Evolutionary conservation across 108 stramenopile species (phyloP), one percentile per base, ranked within the genome.

Genomic region (Tribonema minus): DNA sequence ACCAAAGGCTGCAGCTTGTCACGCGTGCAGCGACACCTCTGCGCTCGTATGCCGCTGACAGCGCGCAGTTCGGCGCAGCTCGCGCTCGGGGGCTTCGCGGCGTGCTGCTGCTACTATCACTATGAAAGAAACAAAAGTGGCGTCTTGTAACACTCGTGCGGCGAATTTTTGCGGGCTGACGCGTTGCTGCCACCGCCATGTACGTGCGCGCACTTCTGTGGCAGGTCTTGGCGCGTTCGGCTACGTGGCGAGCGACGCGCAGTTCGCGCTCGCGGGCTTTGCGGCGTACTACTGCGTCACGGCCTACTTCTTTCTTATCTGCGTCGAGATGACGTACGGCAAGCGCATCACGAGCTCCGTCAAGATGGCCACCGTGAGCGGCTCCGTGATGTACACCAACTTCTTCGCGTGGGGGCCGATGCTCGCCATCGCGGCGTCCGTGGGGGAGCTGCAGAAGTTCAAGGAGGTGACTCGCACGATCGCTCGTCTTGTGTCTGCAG

Each of bases 311-410:
- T 31, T 67, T 15, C 12, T 35, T 6, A 76, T 76, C 36, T 64
- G 62, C 32, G 23, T 68, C 34, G 75, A 76, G 63, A 76, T 76
- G 75, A 76, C 75, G 32, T 67, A 67, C 75, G 75, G 75, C 26
- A 76, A 76, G 66, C 23, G 64, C 28, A 33, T 76, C 63, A 68
- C 39, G n/a, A 64, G 62, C n/a, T 15, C 20, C 3, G 66, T 76
- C 20, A 76, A 65, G 64, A 34, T 76, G 12, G 35, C 28, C 62
- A 64, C 25, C 34, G 35, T 67, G 29, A 35, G 75, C 31, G 66
- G 66, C 20, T 38, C 66, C 15, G 35, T 27, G 5, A 26, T 76
- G 26, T 76, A 67, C 35, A 64, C 62, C 25, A 76, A 76, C 34
- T 54, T 38, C 34, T 68, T 76, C 12, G 23, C 66, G 20, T 34